A percentile compares a stretch with the other conserved stretches of the same genome.
Evolutionary conservation across 495 filamentous ascomycete genomes (phyloP).

Genomic region (Hypoxylon trugodes): DNA sequence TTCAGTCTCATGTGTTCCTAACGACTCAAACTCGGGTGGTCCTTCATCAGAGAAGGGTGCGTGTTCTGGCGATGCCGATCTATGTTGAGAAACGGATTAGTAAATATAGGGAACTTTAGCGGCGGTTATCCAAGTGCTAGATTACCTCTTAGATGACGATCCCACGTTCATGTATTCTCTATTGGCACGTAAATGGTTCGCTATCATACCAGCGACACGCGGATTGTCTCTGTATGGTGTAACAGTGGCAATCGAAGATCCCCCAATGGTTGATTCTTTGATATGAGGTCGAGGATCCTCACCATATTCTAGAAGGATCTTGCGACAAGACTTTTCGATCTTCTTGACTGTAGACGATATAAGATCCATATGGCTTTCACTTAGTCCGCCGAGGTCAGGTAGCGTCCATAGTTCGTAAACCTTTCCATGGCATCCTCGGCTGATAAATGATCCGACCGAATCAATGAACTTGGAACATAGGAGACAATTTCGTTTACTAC

Average conservation of each 20-base stretch:
- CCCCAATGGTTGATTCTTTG: slow-evolving; percentile 1
- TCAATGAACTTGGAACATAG: not conserved
- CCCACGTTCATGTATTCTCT: not conserved
- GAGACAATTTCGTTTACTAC: slow-evolving; percentile 1
- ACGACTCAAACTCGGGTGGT: too few species aligned
- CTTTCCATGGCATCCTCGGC: slow-evolving; percentile 2
- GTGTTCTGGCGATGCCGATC: not conserved
- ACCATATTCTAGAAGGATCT: not conserved
- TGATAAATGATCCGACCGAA: not conserved
- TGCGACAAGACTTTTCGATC: not conserved
- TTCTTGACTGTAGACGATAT: not conserved
- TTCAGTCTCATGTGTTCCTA: not conserved
- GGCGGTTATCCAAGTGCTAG: too few species aligned
- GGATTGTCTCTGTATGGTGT: not conserved
- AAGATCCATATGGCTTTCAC: not conserved
- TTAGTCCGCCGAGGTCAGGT: not conserved
- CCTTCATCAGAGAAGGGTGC: not conserved
- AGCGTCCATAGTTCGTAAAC: slow-evolving; percentile 4
- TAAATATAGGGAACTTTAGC: too few species aligned
- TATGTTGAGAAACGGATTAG: too few species aligned
- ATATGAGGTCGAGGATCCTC: not conserved
- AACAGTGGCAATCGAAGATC: not conserved
- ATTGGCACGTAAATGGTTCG: not conserved
- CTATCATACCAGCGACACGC: not conserved
- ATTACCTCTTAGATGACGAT: not conserved